phyloP scores from a whole-genome alignment of 1,284 basidiomycete genomes.

The Peniophora sp. region DNA sequence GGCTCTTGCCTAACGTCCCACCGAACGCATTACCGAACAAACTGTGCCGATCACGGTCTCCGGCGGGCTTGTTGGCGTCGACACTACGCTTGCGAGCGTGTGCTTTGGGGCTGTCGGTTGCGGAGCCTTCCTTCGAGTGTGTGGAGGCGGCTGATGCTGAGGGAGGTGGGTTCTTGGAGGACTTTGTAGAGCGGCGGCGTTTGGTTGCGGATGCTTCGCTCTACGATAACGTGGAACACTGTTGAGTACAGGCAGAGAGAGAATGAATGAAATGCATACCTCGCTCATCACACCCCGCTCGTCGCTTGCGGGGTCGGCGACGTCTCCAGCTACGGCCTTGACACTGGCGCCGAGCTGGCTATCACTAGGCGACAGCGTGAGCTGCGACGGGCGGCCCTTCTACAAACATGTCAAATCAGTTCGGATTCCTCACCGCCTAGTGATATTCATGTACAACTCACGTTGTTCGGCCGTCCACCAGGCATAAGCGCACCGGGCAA shows the following conservation, averaged over 20 bases:
- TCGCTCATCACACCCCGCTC: conserved; percentile 62
- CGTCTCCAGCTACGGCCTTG: conserved; percentile 25
- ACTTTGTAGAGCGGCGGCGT: too few relatives aligned
- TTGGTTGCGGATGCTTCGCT: conserved; percentile 23
- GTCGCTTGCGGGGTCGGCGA: conserved; percentile 30
- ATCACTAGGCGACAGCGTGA: conserved; percentile 56
- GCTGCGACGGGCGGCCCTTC: conserved; percentile 33
- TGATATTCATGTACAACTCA: conserved; percentile 2
- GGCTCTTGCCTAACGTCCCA: conserved; percentile 49
- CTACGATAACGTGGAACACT: too few relatives aligned
- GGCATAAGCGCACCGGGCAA: too few relatives aligned
- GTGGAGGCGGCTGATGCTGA: too few relatives aligned
- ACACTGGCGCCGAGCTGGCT: conserved; percentile 38
- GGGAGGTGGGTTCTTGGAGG: too few relatives aligned
- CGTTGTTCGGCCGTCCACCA: conserved; percentile 8
- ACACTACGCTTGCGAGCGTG: conserved; percentile 40
- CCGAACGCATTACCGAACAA: conserved; percentile 65
- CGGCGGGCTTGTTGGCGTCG: conserved; percentile 39
- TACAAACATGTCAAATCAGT: conserved; percentile 8
- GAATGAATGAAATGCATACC: conserved; percentile 26
- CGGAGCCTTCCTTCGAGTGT: too few relatives aligned
- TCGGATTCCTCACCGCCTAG: not conserved
- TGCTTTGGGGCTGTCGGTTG: conserved; percentile 24
- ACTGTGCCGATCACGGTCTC: conserved; percentile 50
- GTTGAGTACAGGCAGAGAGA: too few relatives aligned